Evolutionary conservation across 148 eudicot genomes (phyloP).

Genomic region (Rhododendron ferrugineum): DNA sequence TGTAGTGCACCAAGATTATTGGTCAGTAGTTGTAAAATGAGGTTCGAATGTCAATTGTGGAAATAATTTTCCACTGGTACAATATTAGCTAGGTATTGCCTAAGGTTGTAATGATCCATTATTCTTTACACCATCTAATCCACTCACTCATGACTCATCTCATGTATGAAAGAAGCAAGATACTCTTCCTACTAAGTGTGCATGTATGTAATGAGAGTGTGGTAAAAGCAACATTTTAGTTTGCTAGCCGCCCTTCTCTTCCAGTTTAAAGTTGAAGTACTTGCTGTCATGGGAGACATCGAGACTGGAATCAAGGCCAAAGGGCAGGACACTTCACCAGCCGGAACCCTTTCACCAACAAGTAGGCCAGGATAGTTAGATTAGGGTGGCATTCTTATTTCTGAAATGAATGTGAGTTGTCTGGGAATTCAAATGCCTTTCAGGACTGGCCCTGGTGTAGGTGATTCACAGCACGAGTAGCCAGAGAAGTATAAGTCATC

Average conservation of each 20-base stretch:
- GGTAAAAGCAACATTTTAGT: background rate
- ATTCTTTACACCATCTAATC: background rate
- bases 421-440: background rate
- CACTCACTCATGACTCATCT: background rate
- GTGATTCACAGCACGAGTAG: background rate
- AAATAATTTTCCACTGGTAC: background rate
- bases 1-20: background rate
- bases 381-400: background rate
- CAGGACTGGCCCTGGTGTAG: background rate
- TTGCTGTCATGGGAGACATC: background rate
- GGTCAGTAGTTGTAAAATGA: background rate
- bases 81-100: background rate
- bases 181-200: background rate
- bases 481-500: no score
- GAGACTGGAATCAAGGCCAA: background rate
- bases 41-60: background rate
- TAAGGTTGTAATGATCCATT: background rate
- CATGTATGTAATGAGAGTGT: background rate
- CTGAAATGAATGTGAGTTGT: background rate
- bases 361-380: background rate
- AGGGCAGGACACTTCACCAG: background rate
- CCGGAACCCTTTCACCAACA: background rate
- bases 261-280: background rate
- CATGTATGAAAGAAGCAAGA: background rate
- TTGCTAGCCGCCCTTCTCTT: background rate